phyloP scores from a whole-genome alignment of 495 filamentous ascomycete species.

The Haplographium delicatum region DNA sequence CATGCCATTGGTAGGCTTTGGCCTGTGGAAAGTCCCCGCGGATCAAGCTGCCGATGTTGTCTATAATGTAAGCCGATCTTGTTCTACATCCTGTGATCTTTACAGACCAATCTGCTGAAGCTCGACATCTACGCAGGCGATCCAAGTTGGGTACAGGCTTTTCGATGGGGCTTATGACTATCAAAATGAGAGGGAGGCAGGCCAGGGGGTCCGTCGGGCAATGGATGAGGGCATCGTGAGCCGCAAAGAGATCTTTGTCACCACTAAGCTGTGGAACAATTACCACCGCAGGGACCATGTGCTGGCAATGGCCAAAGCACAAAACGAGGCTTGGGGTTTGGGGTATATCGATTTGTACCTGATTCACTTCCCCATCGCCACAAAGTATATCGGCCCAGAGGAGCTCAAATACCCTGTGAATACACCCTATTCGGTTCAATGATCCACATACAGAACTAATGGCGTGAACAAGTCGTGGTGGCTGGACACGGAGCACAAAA shows the following conservation, averaged over 20 bases:
- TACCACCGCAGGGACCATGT: slow-evolving; percentile 53
- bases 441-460: neutral
- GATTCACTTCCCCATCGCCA: slow-evolving; percentile 73
- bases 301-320: slow-evolving; percentile 47
- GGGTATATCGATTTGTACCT: slow-evolving; percentile 80
- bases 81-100: too few species aligned
- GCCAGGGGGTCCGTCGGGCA: slow-evolving; percentile 46
- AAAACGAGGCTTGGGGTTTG: slow-evolving; percentile 56
- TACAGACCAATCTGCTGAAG: too few species aligned
- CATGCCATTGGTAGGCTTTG: slow-evolving; percentile 77
- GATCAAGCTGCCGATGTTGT: slow-evolving; percentile 58
- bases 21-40: slow-evolving; percentile 70
- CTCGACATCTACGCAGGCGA: too few species aligned
- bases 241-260: slow-evolving; percentile 73
- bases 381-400: slow-evolving; percentile 66
- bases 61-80: too few species aligned
- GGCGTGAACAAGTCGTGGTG: slow-evolving; percentile 49
- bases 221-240: slow-evolving; percentile 61
- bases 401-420: slow-evolving; percentile 28
- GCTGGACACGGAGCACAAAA: slow-evolving; percentile 60
- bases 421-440: too few species aligned
- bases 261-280: slow-evolving; percentile 76
- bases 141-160: slow-evolving; percentile 62
- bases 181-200: slow-evolving; percentile 50
- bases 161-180: slow-evolving; percentile 55